Conservation (phyloP, 2,329 filamentous ascomycete genomes). For the Colletotrichum godetiae region DNA sequence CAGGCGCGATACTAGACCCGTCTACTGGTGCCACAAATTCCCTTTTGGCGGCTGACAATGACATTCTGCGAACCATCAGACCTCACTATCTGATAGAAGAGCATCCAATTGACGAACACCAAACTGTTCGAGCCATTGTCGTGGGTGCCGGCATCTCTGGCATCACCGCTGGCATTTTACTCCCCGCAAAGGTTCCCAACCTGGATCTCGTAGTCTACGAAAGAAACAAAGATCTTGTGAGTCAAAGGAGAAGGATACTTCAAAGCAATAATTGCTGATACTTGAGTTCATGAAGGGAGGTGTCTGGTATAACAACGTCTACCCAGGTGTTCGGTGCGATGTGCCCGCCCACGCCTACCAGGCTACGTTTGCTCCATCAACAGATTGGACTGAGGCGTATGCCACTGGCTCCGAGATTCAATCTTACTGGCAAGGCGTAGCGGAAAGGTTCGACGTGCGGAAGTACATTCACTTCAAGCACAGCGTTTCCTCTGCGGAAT, state of each 20-base stretch:
- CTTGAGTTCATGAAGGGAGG: conserved; percentile 50
- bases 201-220: conserved; percentile 72
- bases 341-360: conserved; percentile 78
- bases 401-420: conserved; percentile 74
- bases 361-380: conserved; percentile 4
- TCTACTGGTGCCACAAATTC: neutral
- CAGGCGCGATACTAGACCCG: neutral
- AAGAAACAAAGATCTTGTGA: conserved; percentile 74
- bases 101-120: conserved; percentile 52
- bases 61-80: neutral
- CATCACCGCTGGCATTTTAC: conserved; percentile 71
- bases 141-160: conserved; percentile 74
- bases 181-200: conserved; percentile 76
- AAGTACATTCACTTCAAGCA: conserved; percentile 65
- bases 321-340: conserved; percentile 75
- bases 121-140: conserved; percentile 65
- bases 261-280: neutral
- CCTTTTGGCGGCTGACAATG: neutral
- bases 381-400: conserved; percentile 70
- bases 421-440: conserved; percentile 73
- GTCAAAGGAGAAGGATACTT: conserved; percentile 40
- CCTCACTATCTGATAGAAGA: neutral
- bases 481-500: conserved; percentile 64
- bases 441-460: conserved; percentile 73
- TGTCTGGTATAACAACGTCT: conserved; percentile 66